Percentiles rank a stretch among this genome's conserved stretches.
phyloP scores from a whole-genome alignment of 257 asterid genomes.

The Anisodus tanguticus region DNA sequence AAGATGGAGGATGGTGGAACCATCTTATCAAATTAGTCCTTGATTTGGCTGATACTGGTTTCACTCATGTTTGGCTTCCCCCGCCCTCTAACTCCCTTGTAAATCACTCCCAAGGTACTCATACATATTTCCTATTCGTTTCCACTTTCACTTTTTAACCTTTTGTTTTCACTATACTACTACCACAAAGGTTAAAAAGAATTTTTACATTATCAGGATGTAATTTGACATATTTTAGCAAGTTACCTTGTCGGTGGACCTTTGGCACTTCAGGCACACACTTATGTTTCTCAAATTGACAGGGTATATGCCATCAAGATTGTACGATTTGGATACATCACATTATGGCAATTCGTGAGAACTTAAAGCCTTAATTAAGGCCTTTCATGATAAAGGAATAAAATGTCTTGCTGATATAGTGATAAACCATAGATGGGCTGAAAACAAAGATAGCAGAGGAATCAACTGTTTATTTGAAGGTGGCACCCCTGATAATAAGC shows the following conservation, averaged over 20 bases:
- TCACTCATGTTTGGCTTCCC: slow-evolving; percentile 93
- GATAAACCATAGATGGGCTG: slow-evolving; percentile 80
- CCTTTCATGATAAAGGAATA: slow-evolving; percentile 53
- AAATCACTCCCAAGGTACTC: slow-evolving; percentile 54
- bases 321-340: slow-evolving; percentile 83
- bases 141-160: not conserved
- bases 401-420: slow-evolving; percentile 80
- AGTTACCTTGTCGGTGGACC: no score
- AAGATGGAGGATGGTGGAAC: slow-evolving; percentile 75
- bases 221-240: not conserved
- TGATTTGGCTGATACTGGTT: slow-evolving; percentile 66
- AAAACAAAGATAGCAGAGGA: slow-evolving; percentile 61
- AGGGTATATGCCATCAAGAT: slow-evolving; percentile 82
- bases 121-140: not conserved
- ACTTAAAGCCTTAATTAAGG: slow-evolving; percentile 48
- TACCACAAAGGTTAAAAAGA: no score
- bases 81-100: slow-evolving; percentile 71
- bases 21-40: slow-evolving; percentile 47
- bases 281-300: not conserved
- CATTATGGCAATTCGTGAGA: slow-evolving; percentile 59
- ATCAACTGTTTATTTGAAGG: slow-evolving; percentile 60
- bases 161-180: not conserved
- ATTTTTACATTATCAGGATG: not conserved
- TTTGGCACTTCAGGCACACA: no score
- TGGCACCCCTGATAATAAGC: slow-evolving; percentile 38